Evolutionary conservation across 1,139 yeast genomes (phyloP).

Genomic region (Candida sanyaensis): DNA sequence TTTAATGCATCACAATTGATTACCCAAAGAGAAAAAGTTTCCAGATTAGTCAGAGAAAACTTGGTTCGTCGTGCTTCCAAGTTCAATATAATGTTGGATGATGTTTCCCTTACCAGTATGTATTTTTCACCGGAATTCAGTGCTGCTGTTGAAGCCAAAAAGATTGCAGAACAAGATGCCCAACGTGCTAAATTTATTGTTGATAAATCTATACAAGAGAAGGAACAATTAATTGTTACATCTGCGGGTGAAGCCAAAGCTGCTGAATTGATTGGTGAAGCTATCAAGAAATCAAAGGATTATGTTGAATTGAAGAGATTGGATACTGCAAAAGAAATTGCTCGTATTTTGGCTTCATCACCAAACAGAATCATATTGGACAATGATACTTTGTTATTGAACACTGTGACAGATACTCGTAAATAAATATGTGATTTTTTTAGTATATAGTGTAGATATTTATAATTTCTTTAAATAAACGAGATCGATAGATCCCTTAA

Average conservation of each 20-base stretch:
- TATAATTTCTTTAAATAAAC: not conserved
- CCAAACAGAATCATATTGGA: slow-evolving; percentile 92
- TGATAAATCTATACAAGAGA: slow-evolving; percentile 96
- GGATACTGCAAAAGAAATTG: slow-evolving; percentile 97
- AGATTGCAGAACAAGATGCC: slow-evolving; percentile 99
- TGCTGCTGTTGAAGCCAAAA: slow-evolving; percentile 97
- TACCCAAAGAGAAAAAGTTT: slow-evolving; percentile 96
- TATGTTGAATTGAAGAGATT: slow-evolving; percentile 95
- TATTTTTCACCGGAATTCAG: slow-evolving; percentile 98
- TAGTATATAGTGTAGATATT: too few species aligned
- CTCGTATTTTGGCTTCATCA: slow-evolving; percentile 76
- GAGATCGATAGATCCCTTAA: not conserved
- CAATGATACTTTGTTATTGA: slow-evolving; percentile 86
- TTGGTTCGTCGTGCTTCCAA: slow-evolving; percentile 88
- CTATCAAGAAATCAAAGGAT: slow-evolving; percentile 92
- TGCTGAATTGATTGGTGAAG: slow-evolving; percentile 98
- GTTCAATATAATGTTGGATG: slow-evolving; percentile 87
- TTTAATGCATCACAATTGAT: slow-evolving; percentile 97
- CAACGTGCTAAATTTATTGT: slow-evolving; percentile 97
- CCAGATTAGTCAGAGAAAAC: slow-evolving; percentile 87
- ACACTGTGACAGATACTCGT: slow-evolving; percentile 75
- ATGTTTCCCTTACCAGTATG: slow-evolving; percentile 94
- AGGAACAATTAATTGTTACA: slow-evolving; percentile 92
- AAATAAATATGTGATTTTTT: not conserved
- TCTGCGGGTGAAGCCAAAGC: slow-evolving; percentile 99